These are phyloP conservation scores for Plasmodium gaboni DNA, from an alignment of 169 alveolate species.

Conservation along the genomic window DNA sequence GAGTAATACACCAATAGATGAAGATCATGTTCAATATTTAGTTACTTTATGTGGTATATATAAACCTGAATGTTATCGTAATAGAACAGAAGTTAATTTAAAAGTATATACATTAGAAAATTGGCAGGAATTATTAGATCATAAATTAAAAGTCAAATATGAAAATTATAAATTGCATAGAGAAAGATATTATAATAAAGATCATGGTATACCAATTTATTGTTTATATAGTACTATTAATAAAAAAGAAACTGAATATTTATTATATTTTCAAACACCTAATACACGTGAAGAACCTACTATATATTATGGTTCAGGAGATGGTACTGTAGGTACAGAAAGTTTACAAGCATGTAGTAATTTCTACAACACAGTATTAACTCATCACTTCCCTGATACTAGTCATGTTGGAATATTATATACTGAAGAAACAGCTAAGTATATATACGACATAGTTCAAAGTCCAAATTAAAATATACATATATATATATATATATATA, in stretches of 20 bases:
- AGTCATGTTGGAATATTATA: conserved; percentile 26
- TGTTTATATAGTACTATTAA: conserved; percentile 36
- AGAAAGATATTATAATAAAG: conserved; percentile 20
- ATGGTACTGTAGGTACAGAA: conserved; percentile 43
- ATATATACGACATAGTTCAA: conserved; percentile 18
- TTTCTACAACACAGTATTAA: conserved; percentile 9
- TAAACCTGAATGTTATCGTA: conserved; percentile 25
- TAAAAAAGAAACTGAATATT: conserved; percentile 33
- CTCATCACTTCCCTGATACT: conserved; percentile 8
- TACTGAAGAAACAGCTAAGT: conserved; percentile 2
- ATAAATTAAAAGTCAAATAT: conserved; percentile 21
- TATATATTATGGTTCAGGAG: conserved; percentile 49
- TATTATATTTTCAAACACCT: conserved; percentile 15
- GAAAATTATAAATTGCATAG: conserved; percentile 25
- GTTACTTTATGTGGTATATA: conserved; percentile 43
- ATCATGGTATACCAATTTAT: conserved; percentile 62
- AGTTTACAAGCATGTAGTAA: conserved; percentile 45
- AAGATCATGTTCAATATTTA: conserved; percentile 11
- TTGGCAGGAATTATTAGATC: conserved; percentile 47
- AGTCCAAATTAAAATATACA: not conserved
- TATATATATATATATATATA: not conserved
- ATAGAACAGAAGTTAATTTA: conserved; percentile 39
- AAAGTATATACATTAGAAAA: conserved; percentile 50
- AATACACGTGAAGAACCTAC: conserved; percentile 19
- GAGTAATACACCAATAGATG: conserved; percentile 17